Evolutionary conservation across 2,329 filamentous ascomycete genomes (phyloP).

Genomic region (Phaeosphaeriaceae sp.): DNA sequence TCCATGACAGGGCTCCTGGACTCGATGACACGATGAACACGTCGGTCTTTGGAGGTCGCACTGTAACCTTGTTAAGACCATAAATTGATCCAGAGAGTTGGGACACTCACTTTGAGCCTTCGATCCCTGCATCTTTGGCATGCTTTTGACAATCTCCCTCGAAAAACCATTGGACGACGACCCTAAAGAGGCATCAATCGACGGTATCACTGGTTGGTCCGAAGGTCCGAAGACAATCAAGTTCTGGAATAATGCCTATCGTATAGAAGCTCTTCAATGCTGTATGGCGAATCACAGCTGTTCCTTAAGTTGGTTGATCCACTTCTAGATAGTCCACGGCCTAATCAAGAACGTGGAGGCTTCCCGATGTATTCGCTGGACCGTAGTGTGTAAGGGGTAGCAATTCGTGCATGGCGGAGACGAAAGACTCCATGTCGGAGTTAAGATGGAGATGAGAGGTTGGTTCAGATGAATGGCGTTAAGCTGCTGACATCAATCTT

Average conservation of each 20-base stretch:
- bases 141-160: constrained; percentile 28
- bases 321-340: not conserved
- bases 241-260: not conserved
- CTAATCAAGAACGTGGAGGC: not conserved
- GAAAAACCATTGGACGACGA: constrained; percentile 14
- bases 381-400: not conserved
- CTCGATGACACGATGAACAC: not conserved
- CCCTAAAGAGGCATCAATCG: not conserved
- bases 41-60: not conserved
- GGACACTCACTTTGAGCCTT: constrained; percentile 13
- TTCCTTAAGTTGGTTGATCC: not conserved
- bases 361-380: not conserved
- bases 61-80: not conserved
- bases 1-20: constrained; percentile 9
- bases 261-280: not conserved
- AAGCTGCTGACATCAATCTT: not conserved
- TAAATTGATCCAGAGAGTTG: not conserved
- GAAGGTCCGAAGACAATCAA: not conserved
- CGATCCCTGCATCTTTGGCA: constrained; percentile 26
- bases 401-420: not conserved
- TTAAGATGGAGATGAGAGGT: not conserved
- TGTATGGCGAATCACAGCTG: not conserved
- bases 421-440: not conserved
- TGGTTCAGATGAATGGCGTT: not conserved
- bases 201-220: not conserved